These are phyloP conservation scores for Pythium myriotylum DNA, from an alignment of 352 stramenopile genomes.

Conservation along the genomic window DNA sequence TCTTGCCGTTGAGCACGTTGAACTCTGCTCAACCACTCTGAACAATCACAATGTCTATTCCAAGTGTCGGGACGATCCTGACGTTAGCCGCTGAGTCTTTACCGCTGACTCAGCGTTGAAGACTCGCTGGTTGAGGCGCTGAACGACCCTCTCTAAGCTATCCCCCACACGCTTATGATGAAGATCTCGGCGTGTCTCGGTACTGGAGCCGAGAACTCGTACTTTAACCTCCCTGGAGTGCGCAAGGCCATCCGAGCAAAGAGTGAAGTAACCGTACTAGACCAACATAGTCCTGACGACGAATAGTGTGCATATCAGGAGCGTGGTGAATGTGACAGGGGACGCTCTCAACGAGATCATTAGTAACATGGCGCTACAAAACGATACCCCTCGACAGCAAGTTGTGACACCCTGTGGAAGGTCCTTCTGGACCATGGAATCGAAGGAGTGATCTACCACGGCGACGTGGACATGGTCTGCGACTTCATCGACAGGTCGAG, in stretches of 20 bases:
- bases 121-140: constrained; percentile 43
- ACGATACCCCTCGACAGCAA: constrained; percentile 17
- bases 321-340: constrained; percentile 5
- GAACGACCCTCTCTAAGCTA: constrained; percentile 34
- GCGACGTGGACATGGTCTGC: constrained; percentile 28
- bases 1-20: constrained; percentile 44
- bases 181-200: constrained; percentile 65
- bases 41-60: constrained; percentile 67
- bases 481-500: constrained; percentile 34
- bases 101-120: too few species aligned
- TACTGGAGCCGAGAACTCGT: constrained; percentile 36
- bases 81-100: too few species aligned
- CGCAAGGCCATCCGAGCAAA: constrained; percentile 60
- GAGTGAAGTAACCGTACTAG: constrained; percentile 37
- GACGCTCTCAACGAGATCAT: constrained; percentile 12
- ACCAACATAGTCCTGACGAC: constrained; percentile 17
- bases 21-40: constrained; percentile 64
- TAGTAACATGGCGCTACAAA: constrained; percentile 22
- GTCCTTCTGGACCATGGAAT: constrained; percentile 20
- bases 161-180: constrained; percentile 58
- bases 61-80: constrained; percentile 39
- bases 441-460: constrained; percentile 31
- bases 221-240: constrained; percentile 50
- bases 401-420: constrained; percentile 33
- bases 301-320: constrained; percentile 25